Conservation (phyloP, 2,329 filamentous ascomycete genomes). For the Didymella pinodella region DNA sequence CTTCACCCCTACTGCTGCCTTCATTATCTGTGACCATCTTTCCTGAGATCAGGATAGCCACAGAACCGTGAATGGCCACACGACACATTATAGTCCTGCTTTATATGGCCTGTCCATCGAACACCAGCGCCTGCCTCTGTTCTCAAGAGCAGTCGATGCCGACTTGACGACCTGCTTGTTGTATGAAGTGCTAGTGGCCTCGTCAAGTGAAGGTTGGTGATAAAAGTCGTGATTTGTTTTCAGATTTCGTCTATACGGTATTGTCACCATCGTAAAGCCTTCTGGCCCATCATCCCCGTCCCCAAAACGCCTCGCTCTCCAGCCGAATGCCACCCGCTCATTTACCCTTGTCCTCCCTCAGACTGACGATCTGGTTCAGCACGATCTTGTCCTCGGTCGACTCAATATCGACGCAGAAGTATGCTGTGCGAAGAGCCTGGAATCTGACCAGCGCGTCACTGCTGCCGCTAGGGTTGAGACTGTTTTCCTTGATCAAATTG, state of each 20-base stretch:
- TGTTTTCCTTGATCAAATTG: constrained; percentile 72
- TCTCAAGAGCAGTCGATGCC: too few species aligned
- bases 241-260: neutral
- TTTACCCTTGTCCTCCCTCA: constrained; percentile 76
- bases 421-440: constrained; percentile 88
- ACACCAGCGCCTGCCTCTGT: too few species aligned
- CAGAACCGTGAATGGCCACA: neutral
- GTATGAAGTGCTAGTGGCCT: too few species aligned
- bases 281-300: neutral
- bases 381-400: constrained; percentile 76
- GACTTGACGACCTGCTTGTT: too few species aligned
- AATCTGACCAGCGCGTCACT: constrained; percentile 72
- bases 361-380: constrained; percentile 87
- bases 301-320: neutral
- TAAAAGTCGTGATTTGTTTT: neutral
- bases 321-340: constrained; percentile 8
- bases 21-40: too few species aligned
- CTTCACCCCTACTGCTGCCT: neutral
- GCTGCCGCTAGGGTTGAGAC: constrained; percentile 40
- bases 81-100: neutral
- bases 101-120: too few species aligned
- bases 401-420: constrained; percentile 82
- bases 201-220: too few species aligned
- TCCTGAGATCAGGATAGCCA: neutral
- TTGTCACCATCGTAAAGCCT: neutral